Evolutionary conservation across 768 basidiomycete species (phyloP).

Genomic region (Lentinula lateritia): DNA sequence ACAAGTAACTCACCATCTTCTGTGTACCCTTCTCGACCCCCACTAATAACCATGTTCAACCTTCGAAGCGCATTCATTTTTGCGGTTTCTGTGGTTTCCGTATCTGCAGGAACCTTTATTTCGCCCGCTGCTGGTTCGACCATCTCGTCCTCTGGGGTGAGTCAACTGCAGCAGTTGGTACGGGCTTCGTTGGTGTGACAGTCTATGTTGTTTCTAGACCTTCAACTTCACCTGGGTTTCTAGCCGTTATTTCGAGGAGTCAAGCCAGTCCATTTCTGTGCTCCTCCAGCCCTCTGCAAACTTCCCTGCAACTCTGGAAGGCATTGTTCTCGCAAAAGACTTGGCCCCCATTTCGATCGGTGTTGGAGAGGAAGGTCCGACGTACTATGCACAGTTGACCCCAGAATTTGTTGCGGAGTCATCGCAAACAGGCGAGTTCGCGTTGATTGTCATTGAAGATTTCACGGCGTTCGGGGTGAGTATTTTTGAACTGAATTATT

Average conservation of each 20-base stretch:
- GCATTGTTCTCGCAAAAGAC: not conserved
- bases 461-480: not conserved
- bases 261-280: not conserved
- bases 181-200: too few relatives aligned
- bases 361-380: not conserved
- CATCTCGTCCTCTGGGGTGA: not conserved
- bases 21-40: too few relatives aligned
- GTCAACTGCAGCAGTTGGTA: not conserved
- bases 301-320: not conserved
- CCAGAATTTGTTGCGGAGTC: not conserved
- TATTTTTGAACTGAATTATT: not conserved
- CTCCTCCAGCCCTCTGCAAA: not conserved
- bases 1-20: too few relatives aligned
- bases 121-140: not conserved
- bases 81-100: not conserved
- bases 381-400: not conserved
- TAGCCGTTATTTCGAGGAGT: not conserved
- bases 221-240: not conserved
- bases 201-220: not conserved
- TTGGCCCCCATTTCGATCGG: not conserved
- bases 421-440: not conserved
- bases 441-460: not conserved
- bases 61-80: not conserved
- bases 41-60: not conserved
- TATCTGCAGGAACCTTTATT: slow-evolving; percentile 2